Conservation (phyloP, 805 yeast species). For the Starmerella khaoyaiensis region DNA sequence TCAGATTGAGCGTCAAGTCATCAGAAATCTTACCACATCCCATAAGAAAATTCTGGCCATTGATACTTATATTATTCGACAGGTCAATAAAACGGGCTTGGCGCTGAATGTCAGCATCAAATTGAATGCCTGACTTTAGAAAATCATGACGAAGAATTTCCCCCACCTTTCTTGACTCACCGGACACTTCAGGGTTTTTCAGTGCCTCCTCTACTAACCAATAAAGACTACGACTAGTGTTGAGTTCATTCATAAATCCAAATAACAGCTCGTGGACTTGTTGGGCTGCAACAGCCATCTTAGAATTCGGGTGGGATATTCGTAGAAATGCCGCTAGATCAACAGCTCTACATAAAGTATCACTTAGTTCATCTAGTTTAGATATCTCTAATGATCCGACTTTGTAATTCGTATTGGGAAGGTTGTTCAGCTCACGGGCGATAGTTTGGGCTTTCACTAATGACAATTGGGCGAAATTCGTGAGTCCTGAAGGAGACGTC, state of each 20-base stretch:
- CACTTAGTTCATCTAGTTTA: slow-evolving; percentile 72
- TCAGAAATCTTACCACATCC: slow-evolving; percentile 25
- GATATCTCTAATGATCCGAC: slow-evolving; percentile 38
- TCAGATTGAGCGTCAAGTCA: slow-evolving; percentile 17
- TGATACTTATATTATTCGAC: slow-evolving; percentile 65
- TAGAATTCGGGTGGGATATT: slow-evolving; percentile 66
- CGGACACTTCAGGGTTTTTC: slow-evolving; percentile 34
- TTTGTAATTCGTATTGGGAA: slow-evolving; percentile 27
- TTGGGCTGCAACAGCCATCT: slow-evolving; percentile 70
- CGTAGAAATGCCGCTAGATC: slow-evolving; percentile 88
- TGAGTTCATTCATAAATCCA: slow-evolving; percentile 84
- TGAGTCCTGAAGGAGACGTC: slow-evolving; percentile 55
- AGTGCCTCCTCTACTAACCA: slow-evolving; percentile 32
- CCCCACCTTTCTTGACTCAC: slow-evolving; percentile 77
- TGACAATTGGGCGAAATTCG: slow-evolving; percentile 52
- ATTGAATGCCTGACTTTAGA: slow-evolving; percentile 76
- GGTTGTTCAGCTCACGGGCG: slow-evolving; percentile 41
- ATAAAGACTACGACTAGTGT: slow-evolving; percentile 68
- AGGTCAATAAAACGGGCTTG: slow-evolving; percentile 49
- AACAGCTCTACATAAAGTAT: slow-evolving; percentile 78
- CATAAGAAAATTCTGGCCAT: slow-evolving; percentile 65
- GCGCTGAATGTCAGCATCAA: slow-evolving; percentile 49
- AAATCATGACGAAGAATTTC: slow-evolving; percentile 69
- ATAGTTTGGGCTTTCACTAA: slow-evolving; percentile 51
- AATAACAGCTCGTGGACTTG: slow-evolving; percentile 76